Evolutionary conservation across 2,329 filamentous ascomycete species (phyloP), one percentile per base, ranked within the genome.

Genomic region (Aspergillus neotritici): DNA sequence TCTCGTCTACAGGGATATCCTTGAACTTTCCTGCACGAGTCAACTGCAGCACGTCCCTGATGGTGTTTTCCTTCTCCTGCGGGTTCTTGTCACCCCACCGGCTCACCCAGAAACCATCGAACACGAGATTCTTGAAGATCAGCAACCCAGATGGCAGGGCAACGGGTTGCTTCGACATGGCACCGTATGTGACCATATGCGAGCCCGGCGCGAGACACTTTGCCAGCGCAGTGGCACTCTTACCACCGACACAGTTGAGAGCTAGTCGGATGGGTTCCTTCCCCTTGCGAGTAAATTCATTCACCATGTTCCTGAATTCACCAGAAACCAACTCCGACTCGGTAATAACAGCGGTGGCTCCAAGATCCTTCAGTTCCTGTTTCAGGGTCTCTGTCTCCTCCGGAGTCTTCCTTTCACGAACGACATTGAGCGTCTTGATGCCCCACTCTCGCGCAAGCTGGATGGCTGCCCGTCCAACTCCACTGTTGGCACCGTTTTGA

Each of bases 401-500:
- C 0, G 70, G 61, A 1, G 78, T 79, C 11, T 80, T 74, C 14
- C 93, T 75, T 51, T 86, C 82, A 10, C 93, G 80, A 32, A 98
- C 76, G 16, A 98, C 76, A 63, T 96, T 97, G 66, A 98, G 86
- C 61, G 85, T 94, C 60, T 87, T 84, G 58, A 93, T 78, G 0
- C 91, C 91, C 91, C 90, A 97, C 41, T 88, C 76, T 55, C 72
- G 76, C 2, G 80, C 91, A 1, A 98, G 74, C 69, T 98, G 93
- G 52, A 97, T 93, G 9, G 88, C 91, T 3, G 90, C 86, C 31
- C 93, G 76, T 1, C 93, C 93, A 12, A 98, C 93, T 9, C 89
- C 93, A 33, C 83, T 88, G 68, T 98, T 98, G 31, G 91, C 93
- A 6, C 91, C 93, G 64, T 98, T 98, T 69, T 98, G 93, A 36